These are phyloP conservation scores for Pyrenochaeta sp. DNA, from an alignment of 2,329 filamentous ascomycete genomes.

Conservation along the genomic window DNA sequence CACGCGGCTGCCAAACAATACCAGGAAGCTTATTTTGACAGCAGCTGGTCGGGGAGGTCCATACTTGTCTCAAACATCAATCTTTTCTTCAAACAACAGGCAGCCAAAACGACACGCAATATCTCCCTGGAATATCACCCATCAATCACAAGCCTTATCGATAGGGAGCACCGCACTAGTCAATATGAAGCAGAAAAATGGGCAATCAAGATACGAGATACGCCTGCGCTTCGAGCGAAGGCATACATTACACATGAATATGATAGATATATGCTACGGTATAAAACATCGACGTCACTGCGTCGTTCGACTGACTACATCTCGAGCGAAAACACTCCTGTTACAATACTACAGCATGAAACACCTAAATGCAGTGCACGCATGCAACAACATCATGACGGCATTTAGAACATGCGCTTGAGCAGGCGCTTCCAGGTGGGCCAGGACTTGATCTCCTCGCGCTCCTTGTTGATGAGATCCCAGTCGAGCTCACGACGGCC, in stretches of 20 bases:
- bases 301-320: neutral
- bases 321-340: neutral
- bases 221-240: neutral
- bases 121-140: no score
- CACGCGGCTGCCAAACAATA: neutral
- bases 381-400: neutral
- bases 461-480: conserved; percentile 67
- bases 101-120: no score
- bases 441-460: conserved; percentile 59
- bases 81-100: no score
- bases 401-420: conserved; percentile 39
- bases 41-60: neutral
- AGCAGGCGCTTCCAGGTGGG: conserved; percentile 58
- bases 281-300: neutral
- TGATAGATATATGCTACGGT: neutral
- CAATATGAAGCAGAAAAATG: neutral
- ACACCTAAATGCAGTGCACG: neutral
- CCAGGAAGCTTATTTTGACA: neutral
- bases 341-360: neutral
- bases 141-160: no score
- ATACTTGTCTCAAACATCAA: no score
- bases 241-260: conserved; percentile 1
- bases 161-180: no score
- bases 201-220: neutral
- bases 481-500: conserved; percentile 72